Conservation (phyloP, 768 basidiomycete species). For the Rhizopogon vesiculosus region DNA sequence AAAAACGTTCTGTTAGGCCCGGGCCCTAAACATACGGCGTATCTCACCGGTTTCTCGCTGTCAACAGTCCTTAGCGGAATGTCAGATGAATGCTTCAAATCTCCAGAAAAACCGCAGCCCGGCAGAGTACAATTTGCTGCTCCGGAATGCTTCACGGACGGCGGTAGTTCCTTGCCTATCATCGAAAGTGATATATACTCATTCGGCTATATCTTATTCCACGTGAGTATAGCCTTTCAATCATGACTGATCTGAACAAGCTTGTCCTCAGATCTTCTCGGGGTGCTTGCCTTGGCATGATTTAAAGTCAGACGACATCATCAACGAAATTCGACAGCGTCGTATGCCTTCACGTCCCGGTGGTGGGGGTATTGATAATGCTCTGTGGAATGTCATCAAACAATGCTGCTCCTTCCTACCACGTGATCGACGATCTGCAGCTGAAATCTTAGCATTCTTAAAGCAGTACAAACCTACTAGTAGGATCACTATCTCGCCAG, state of each 20-base stretch:
- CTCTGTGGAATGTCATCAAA: neutral
- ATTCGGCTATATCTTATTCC: neutral
- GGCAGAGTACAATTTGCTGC: neutral
- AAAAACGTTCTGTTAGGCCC: neutral
- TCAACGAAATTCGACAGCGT: neutral
- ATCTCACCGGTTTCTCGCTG: neutral
- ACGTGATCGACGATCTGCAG: neutral
- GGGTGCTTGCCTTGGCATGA: neutral
- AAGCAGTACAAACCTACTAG: neutral
- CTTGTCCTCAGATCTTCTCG: neutral
- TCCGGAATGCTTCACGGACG: neutral
- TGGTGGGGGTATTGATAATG: neutral
- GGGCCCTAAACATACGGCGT: neutral
- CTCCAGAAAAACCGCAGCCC: neutral
- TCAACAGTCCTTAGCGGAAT: neutral
- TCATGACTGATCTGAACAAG: neutral
- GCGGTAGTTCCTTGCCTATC: neutral
- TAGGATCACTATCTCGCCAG: neutral
- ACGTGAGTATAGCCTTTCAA: neutral
- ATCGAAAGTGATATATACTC: neutral
- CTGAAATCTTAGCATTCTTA: neutral
- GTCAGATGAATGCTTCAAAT: neutral
- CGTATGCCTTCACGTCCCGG: neutral
- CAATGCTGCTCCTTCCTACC: neutral
- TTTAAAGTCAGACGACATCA: neutral